These are phyloP conservation scores for Fraxinus platypoda DNA, from an alignment of 305 asterid species.

Conservation along the genomic window DNA sequence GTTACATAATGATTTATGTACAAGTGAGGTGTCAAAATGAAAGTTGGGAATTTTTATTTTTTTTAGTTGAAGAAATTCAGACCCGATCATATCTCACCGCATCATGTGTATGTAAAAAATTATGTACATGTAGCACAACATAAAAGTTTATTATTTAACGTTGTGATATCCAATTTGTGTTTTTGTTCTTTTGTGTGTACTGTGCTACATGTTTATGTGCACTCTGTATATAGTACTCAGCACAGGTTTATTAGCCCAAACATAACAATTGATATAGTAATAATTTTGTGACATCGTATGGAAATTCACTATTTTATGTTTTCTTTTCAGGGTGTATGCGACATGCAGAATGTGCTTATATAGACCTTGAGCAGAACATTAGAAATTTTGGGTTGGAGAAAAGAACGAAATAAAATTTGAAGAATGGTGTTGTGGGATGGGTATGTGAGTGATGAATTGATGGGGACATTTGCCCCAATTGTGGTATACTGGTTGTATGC, in stretches of 20 bases:
- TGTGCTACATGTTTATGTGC: neutral
- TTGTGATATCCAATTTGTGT: neutral
- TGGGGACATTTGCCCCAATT: slow-evolving; percentile 87
- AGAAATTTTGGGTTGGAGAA: slow-evolving; percentile 9
- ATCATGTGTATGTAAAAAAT: too few relatives aligned
- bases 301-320: slow-evolving; percentile 4
- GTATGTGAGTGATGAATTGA: slow-evolving; percentile 66
- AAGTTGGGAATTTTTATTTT: neutral
- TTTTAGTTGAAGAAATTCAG: too few relatives aligned
- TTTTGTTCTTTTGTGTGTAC: neutral
- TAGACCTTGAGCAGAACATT: slow-evolving; percentile 36
- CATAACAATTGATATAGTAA: neutral
- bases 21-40: neutral
- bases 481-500: slow-evolving; percentile 80
- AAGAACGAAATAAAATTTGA: slow-evolving; percentile 10
- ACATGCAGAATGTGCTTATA: slow-evolving; percentile 21
- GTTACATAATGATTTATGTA: neutral
- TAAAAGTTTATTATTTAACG: neutral
- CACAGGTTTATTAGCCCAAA: neutral
- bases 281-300: neutral
- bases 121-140: neutral
- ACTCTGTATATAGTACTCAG: neutral
- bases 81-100: neutral
- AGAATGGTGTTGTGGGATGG: slow-evolving; percentile 75
- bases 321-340: slow-evolving; percentile 40